These are phyloP conservation scores for Cytospora piceicola DNA, from an alignment of 2,329 filamentous ascomycete genomes.

Conservation along the genomic window DNA sequence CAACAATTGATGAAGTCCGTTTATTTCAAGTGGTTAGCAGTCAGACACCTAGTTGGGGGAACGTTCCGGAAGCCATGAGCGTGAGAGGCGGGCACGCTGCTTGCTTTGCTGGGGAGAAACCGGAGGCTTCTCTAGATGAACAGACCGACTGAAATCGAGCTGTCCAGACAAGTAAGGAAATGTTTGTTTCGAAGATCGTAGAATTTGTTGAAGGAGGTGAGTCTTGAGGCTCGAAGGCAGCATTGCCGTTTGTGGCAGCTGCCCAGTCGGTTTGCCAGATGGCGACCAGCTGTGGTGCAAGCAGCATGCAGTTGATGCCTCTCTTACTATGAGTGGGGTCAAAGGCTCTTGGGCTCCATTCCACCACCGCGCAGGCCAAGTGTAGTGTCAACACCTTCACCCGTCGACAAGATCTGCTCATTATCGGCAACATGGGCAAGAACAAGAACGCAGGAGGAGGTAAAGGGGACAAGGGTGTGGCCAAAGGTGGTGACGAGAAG, in stretches of 20 bases:
- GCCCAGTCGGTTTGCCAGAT: background rate
- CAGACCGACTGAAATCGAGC: background rate
- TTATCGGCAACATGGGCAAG: constrained; percentile 39
- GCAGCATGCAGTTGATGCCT: background rate
- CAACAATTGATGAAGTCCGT: too few relatives aligned
- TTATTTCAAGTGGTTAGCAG: too few relatives aligned
- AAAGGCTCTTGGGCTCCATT: background rate
- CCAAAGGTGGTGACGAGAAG: constrained; percentile 37
- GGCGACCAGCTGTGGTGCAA: background rate
- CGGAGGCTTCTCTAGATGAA: background rate
- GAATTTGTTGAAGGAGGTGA: background rate
- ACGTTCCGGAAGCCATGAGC: background rate
- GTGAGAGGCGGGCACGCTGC: too few relatives aligned
- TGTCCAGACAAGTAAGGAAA: background rate
- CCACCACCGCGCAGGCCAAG: background rate
- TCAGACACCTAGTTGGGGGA: too few relatives aligned
- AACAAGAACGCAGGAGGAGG: constrained; percentile 38
- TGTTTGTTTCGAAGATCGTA: too few relatives aligned
- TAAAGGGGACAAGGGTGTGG: constrained; percentile 38
- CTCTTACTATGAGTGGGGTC: background rate
- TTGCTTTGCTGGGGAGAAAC: too few relatives aligned
- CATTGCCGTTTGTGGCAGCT: background rate
- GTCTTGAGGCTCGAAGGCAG: background rate
- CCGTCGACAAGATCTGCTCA: background rate
- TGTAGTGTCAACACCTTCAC: background rate